A percentile compares a stretch with the other conserved stretches of the same genome.
These are phyloP conservation scores for Fraxinus quadrangulata DNA, from an alignment of 257 asterid genomes.

Conservation along the genomic window DNA sequence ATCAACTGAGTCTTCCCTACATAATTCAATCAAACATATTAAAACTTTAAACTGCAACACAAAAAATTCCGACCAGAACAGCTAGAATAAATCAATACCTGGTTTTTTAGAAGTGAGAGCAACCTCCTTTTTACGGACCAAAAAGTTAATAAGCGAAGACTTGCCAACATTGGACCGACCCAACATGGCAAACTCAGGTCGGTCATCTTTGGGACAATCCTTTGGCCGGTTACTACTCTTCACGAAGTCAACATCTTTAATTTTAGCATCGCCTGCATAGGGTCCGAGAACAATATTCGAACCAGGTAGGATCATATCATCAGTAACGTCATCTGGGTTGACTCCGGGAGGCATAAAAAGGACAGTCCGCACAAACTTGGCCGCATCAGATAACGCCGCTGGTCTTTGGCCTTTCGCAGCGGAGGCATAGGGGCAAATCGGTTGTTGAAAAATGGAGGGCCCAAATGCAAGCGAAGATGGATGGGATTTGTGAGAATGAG, in stretches of 20 bases:
- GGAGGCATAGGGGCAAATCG: not conserved
- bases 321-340: constrained; percentile 65
- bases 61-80: constrained; percentile 11
- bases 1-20: constrained; percentile 94
- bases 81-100: constrained; percentile 40
- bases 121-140: constrained; percentile 81
- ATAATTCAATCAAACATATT: constrained; percentile 21
- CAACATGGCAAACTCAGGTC: constrained; percentile 91
- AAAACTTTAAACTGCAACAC: not conserved
- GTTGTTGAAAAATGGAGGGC: constrained; percentile 31
- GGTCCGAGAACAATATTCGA: constrained; percentile 92
- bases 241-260: constrained; percentile 70
- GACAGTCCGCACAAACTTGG: constrained; percentile 36
- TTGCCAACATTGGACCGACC: constrained; percentile 99
- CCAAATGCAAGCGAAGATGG: constrained; percentile 32
- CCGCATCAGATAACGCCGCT: constrained; percentile 37
- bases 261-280: constrained; percentile 82
- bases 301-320: constrained; percentile 75
- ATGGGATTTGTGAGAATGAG: constrained; percentile 21
- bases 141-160: constrained; percentile 78
- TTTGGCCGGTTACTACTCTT: constrained; percentile 79
- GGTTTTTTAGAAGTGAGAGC: constrained; percentile 97
- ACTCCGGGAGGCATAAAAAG: constrained; percentile 82
- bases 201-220: constrained; percentile 79
- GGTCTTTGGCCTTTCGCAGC: constrained; percentile 30